Base-by-base conservation (phyloP, 83 land plant genomes). In the Isoetes engelmannii region DNA sequence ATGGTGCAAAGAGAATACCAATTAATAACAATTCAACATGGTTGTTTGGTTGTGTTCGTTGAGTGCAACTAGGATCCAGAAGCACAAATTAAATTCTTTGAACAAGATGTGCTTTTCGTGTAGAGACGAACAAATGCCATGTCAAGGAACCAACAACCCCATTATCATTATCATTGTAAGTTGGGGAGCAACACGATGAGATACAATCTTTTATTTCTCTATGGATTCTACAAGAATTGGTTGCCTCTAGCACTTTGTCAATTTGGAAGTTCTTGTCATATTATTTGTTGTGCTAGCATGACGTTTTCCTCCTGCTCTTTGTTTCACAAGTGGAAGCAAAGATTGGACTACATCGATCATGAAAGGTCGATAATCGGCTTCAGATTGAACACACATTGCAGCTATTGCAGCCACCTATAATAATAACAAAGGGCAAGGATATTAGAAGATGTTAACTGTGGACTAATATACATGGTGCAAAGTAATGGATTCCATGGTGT, bases 31-130 rank as follows among this genome's bases (percentile, higher is more conserved):
- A 19, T 18, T 5, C 6, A 9, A 9, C 6, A 5, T 7, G 10
- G 45, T 46, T 61, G 44, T 61, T 12, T 13, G n/a, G 4, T 65
- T 18, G 15, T 41, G 57, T 70, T 19, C n/a, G 55, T 69, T 28
- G 63, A 68, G 15, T 18, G 60, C n/a, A n/a, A 15, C 6, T 61
- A 60, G 54, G 53, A 55, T 15, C 69, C 87, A 5, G 59, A 15
- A 15, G 73, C 61, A 57, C 89, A 89, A 20, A 75, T 86, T 4
- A 53, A 84, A 44, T 81, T 89, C 7, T 7, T 74, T 17, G 86
- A 89, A 56, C 82, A 65, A 89, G 92, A 3, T 84, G 61, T 58
- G 76, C 89, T 0, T 59, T 67, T 17, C 86, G 92, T 89, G 84
- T 75, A 47, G 84, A 84, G 89, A 63, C 82, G 18, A 89, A 89